Percentiles rank a stretch among this genome's conserved stretches.
phyloP scores from a whole-genome alignment of 2,329 filamentous ascomycete species.

The Pseudogymnoascus sp. region DNA sequence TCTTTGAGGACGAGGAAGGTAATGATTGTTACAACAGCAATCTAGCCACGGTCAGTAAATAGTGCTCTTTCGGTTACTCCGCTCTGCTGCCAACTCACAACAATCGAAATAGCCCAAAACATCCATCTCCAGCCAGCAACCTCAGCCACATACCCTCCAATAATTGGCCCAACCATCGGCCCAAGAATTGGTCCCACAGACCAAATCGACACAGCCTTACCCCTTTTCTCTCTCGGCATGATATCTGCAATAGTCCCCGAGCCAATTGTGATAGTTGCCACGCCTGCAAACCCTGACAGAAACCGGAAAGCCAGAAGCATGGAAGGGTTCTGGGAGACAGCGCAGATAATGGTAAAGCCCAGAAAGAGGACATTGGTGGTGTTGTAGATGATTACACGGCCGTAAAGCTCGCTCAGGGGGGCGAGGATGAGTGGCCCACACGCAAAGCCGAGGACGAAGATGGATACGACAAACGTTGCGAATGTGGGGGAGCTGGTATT shows the following conservation, averaged over 20 bases:
- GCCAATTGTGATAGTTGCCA: slow-evolving; percentile 51
- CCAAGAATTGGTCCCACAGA: slow-evolving; percentile 35
- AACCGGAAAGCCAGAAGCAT: slow-evolving; percentile 41
- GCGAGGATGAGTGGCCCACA: slow-evolving; percentile 54
- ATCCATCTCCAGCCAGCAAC: slow-evolving; percentile 46
- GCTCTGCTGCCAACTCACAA: slow-evolving; percentile 16
- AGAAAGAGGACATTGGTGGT: slow-evolving; percentile 42
- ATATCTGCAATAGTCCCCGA: slow-evolving; percentile 61
- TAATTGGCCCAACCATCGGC: slow-evolving; percentile 36
- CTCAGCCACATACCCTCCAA: slow-evolving; percentile 41
- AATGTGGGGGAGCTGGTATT: slow-evolving; percentile 26
- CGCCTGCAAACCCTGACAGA: slow-evolving; percentile 46
- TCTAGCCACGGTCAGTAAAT: slow-evolving; percentile 4
- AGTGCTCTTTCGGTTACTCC: neutral
- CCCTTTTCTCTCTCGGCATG: slow-evolving; percentile 49
- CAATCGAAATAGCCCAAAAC: slow-evolving; percentile 42
- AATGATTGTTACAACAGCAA: slow-evolving; percentile 38
- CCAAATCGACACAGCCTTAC: slow-evolving; percentile 47
- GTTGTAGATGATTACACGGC: slow-evolving; percentile 38
- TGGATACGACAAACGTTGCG: slow-evolving; percentile 48
- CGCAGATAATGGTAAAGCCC: slow-evolving; percentile 57
- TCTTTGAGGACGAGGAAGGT: slow-evolving; percentile 37
- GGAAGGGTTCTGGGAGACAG: slow-evolving; percentile 45
- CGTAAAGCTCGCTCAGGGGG: slow-evolving; percentile 54
- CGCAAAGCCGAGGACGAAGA: slow-evolving; percentile 53